Evolutionary conservation across 2,329 filamentous ascomycete species (phyloP), one percentile per base, ranked within the genome.

Genomic region (Verticillium longisporum): DNA sequence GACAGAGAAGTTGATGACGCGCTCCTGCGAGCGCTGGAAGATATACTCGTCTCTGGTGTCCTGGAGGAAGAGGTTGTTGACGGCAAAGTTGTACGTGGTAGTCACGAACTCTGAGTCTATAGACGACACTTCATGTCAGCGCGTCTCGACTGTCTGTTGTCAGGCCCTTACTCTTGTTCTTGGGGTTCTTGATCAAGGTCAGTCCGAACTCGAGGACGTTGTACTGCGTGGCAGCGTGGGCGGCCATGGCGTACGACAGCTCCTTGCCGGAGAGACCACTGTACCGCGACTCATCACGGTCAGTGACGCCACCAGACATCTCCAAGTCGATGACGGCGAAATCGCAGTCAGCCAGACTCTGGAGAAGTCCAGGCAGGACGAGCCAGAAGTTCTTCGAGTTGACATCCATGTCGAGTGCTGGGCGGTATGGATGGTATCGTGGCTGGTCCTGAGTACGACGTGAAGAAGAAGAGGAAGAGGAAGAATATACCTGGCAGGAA

Each of bases 301-400:
- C 41, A n/a, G 34, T 26, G 37, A 75, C 71, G 15, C 54, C 54
- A 5, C 75, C 75, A 1, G 69, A 71, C 73, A 77, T 76, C 65
- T 77, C 75, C 41, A 77, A 56, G 57, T 77, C 74, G 5, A 78
- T 65, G 6, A 72, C 65, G 0, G 75, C 67, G 60, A 70, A 75
- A 0, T 69, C 63, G 0, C 73, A 69, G 10, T 65, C 61, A 6
- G 69, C 62, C 6, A 75, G 71, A 1, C 67, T 63, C 0, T 68
- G 36, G 1, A 77, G 60, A 4, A 77, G 66, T 1, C 6, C 14
- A 0, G 73, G 71, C 7, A 78, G 64, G 9, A 62, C 41, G 13
- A 50, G 36, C 61, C 61, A 64, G 53, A 68, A 69, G 38, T 66
- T 68, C 1, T 61, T 14, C 21, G 55, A 56, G 13, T 54, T 63